Evolutionary conservation across 2,329 filamentous ascomycete genomes (phyloP).

Genomic region (Escovopsis sp.): DNA sequence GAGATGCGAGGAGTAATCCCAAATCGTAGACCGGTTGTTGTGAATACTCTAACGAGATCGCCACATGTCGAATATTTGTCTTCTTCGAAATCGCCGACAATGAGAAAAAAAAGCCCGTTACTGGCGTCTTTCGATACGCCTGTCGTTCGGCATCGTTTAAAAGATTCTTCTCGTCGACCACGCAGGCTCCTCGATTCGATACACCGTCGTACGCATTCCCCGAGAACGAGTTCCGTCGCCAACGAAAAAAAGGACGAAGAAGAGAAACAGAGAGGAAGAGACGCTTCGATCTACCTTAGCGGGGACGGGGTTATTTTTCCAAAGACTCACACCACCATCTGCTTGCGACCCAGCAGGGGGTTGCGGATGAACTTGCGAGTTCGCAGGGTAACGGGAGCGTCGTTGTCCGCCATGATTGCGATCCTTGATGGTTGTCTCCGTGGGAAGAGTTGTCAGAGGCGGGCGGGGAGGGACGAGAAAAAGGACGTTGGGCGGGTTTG

Average conservation of each 20-base stretch:
- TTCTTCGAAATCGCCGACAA: too few relatives aligned
- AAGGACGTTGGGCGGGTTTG: too few relatives aligned
- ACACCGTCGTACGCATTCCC: too few relatives aligned
- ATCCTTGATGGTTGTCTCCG: constrained; percentile 22
- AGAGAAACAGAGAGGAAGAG: not conserved
- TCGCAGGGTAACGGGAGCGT: constrained; percentile 68
- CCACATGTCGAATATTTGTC: too few relatives aligned
- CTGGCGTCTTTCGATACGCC: too few relatives aligned
- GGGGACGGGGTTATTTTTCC: constrained; percentile 1
- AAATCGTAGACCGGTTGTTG: not conserved
- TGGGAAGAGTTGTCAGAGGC: constrained; percentile 15
- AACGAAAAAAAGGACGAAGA: too few relatives aligned
- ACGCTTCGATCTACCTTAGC: not conserved
- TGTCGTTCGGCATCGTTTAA: too few relatives aligned
- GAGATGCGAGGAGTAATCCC: not conserved
- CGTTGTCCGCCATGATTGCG: constrained; percentile 78
- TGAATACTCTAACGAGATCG: too few relatives aligned
- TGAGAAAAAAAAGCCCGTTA: too few relatives aligned
- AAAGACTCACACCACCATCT: constrained; percentile 93
- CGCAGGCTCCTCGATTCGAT: too few relatives aligned
- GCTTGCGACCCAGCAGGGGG: constrained; percentile 94
- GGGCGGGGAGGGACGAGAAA: constrained; percentile 6
- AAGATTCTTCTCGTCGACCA: too few relatives aligned
- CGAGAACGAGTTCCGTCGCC: too few relatives aligned
- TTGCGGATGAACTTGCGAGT: constrained; percentile 99